phyloP scores from a whole-genome alignment of 345 rosid species.

The Acer yangbiense region DNA sequence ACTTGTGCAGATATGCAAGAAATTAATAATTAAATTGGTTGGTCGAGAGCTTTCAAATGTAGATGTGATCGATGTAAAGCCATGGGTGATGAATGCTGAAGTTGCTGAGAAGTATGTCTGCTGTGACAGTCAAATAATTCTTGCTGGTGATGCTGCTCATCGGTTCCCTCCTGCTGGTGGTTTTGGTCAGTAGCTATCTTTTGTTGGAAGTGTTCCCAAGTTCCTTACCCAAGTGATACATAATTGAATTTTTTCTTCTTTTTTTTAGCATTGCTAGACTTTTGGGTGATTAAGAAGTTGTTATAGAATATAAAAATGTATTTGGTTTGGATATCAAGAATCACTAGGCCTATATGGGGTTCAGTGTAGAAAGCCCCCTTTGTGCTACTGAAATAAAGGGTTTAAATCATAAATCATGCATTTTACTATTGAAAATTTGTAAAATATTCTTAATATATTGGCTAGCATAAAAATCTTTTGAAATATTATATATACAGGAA shows the following conservation, averaged over 20 bases:
- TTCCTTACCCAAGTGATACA: neutral
- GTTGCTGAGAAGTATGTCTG: constrained; percentile 74
- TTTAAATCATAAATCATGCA: constrained; percentile 1
- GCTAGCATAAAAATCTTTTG: neutral
- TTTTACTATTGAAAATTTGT: neutral
- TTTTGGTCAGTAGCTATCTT: constrained; percentile 62
- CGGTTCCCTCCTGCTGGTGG: constrained; percentile 98
- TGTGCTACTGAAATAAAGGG: neutral
- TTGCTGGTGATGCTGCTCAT: constrained; percentile 97
- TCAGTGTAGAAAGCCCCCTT: neutral
- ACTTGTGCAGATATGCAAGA: constrained; percentile 78
- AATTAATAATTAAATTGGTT: constrained; percentile 73
- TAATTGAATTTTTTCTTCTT: neutral
- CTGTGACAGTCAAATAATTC: constrained; percentile 62
- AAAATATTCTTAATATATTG: neutral
- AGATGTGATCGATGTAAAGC: constrained; percentile 78
- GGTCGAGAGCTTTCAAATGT: constrained; percentile 85
- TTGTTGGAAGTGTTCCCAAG: neutral
- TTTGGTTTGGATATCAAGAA: neutral
- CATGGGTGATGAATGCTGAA: constrained; percentile 99
- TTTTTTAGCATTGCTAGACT: neutral
- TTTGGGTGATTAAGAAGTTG: neutral
- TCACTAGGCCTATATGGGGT: neutral
- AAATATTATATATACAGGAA: constrained; percentile 49
- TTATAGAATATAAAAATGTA: neutral